A percentile compares a stretch with the other conserved stretches of the same genome.
Evolutionary conservation across 345 rosid species (phyloP).

Genomic region (Diplotaxis tenuifolia): DNA sequence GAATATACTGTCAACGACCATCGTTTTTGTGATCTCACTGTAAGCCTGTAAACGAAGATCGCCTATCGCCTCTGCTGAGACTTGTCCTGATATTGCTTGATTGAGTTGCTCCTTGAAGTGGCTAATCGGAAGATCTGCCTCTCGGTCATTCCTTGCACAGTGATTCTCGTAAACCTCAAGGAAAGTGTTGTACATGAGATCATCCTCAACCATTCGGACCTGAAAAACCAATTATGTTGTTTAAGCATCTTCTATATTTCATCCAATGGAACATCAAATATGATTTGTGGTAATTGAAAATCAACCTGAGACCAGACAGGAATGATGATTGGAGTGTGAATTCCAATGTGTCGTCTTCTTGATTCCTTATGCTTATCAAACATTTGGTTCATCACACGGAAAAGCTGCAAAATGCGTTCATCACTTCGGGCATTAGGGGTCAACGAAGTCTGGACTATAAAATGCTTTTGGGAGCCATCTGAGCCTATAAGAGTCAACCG

Average conservation of each 20-base stretch:
- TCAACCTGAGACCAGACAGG: conserved; percentile 99
- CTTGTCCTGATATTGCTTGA: conserved; percentile 89
- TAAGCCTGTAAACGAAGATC: conserved; percentile 98
- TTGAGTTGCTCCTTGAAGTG: conserved; percentile 91
- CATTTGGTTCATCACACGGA: conserved; percentile 99
- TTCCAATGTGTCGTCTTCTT: conserved; percentile 78
- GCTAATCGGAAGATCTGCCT: conserved; percentile 87
- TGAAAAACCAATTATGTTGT: conserved; percentile 31
- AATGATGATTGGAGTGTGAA: conserved; percentile 95
- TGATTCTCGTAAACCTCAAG: conserved; percentile 98
- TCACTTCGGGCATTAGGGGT: conserved; percentile 99
- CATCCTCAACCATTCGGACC: conserved; percentile 99
- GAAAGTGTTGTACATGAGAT: conserved; percentile 92
- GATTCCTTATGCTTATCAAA: conserved; percentile 98
- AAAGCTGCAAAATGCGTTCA: conserved; percentile 93
- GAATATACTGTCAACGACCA: conserved; percentile 75
- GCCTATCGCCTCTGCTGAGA: conserved; percentile 77
- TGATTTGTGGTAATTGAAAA: background rate
- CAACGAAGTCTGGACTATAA: conserved; percentile 97
- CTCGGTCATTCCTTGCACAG: conserved; percentile 88
- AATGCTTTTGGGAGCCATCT: conserved; percentile 94
- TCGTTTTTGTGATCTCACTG: conserved; percentile 66
- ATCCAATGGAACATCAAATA: background rate
- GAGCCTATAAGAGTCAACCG: conserved; percentile 94
- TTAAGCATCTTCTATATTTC: background rate